Percentiles rank a stretch among this genome's conserved stretches.
phyloP scores from a whole-genome alignment of 2,329 filamentous ascomycete genomes.

The Blastomyces percursus region DNA sequence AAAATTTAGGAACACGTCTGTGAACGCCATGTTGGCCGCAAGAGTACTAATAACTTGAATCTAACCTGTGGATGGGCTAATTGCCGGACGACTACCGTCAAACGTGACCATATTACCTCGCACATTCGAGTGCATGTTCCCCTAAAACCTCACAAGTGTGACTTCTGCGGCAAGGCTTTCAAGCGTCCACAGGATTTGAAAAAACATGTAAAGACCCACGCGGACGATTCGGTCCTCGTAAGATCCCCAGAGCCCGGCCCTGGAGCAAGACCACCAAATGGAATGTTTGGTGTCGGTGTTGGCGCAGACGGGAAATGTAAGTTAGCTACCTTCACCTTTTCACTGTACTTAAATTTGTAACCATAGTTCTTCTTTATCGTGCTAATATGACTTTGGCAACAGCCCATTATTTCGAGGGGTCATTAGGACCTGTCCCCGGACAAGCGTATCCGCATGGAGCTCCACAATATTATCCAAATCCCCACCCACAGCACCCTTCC shows the following conservation, averaged over 20 bases:
- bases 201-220: constrained; percentile 99
- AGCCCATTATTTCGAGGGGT: constrained; percentile 46
- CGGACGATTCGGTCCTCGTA: constrained; percentile 75
- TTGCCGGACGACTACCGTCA: constrained; percentile 92
- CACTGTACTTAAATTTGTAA: neutral
- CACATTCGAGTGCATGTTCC: constrained; percentile 99
- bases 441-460: constrained; percentile 33
- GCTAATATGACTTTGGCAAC: constrained; percentile 23
- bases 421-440: constrained; percentile 39
- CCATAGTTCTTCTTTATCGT: neutral
- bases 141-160: constrained; percentile 96
- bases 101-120: constrained; percentile 97
- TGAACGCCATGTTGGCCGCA: constrained; percentile 94
- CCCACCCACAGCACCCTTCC: constrained; percentile 43
- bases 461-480: constrained; percentile 39
- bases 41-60: constrained; percentile 98
- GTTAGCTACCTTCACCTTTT: constrained; percentile 9
- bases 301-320: constrained; percentile 27
- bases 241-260: constrained; percentile 51
- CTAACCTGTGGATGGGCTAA: constrained; percentile 95
- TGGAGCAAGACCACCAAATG: constrained; percentile 32
- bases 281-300: constrained; percentile 27
- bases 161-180: constrained; percentile 97
- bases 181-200: constrained; percentile 98
- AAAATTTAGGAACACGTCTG: constrained; percentile 81